These are phyloP conservation scores for Centella asiatica DNA, from an alignment of 129 eudicot genomes.

Conservation along the genomic window DNA sequence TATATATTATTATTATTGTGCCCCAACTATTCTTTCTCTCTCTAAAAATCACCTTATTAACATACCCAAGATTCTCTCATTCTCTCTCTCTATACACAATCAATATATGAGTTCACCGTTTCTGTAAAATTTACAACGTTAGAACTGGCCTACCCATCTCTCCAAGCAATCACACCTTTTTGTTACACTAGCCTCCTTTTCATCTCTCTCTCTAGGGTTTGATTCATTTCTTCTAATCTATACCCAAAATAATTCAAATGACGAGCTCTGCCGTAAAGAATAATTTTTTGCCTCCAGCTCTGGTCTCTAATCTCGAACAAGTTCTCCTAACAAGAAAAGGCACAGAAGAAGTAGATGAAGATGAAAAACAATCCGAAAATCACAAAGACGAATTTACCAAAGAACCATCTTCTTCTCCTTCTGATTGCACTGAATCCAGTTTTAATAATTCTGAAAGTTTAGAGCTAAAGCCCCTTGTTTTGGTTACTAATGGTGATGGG, in stretches of 20 bases:
- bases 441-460: slow-evolving; percentile 17
- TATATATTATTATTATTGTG: too few species aligned
- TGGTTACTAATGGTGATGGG: slow-evolving; percentile 85
- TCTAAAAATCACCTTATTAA: too few species aligned
- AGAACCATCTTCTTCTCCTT: slow-evolving; percentile 23
- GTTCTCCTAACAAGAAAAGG: slow-evolving; percentile 45
- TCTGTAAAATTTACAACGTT: slow-evolving; percentile 22
- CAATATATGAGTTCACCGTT: background rate
- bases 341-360: background rate
- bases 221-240: background rate
- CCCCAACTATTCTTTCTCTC: too few species aligned
- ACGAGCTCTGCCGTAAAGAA: slow-evolving; percentile 33
- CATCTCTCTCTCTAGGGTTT: slow-evolving; percentile 40
- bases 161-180: background rate
- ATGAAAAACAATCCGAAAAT: slow-evolving; percentile 12
- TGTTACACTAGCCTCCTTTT: background rate
- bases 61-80: too few species aligned
- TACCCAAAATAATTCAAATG: slow-evolving; percentile 40
- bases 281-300: slow-evolving; percentile 63
- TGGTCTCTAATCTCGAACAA: slow-evolving; percentile 68
- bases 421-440: slow-evolving; percentile 7
- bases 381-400: slow-evolving; percentile 7
- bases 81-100: background rate
- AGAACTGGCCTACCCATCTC: slow-evolving; percentile 39
- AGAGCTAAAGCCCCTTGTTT: slow-evolving; percentile 53